These are phyloP conservation scores for Adansonia digitata DNA, from an alignment of 345 rosid genomes.

Conservation along the genomic window DNA sequence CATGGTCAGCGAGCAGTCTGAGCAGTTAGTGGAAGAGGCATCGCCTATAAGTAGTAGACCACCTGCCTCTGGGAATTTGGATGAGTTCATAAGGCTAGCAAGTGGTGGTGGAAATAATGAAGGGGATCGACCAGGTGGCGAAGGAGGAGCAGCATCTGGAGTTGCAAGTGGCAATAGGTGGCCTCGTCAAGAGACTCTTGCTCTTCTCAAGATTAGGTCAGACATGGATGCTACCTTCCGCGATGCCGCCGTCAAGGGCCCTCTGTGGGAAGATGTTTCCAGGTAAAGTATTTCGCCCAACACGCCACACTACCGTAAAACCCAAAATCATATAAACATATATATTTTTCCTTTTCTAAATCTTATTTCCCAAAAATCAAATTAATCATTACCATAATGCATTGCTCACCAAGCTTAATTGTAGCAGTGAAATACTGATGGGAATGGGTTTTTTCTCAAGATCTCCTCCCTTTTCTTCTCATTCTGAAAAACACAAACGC, in stretches of 20 bases:
- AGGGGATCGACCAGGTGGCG: conserved; percentile 40
- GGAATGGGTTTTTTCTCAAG: not conserved
- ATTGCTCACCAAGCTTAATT: conserved; percentile 1
- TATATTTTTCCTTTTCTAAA: not conserved
- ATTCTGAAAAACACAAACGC: not conserved
- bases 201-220: conserved; percentile 77
- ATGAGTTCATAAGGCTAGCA: conserved; percentile 52
- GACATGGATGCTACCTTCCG: conserved; percentile 83
- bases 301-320: no score
- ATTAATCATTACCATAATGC: not conserved
- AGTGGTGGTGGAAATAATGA: conserved; percentile 28
- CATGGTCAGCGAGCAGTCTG: conserved; percentile 20
- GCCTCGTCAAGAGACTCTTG: conserved; percentile 88
- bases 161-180: conserved; percentile 64
- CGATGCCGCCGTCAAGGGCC: conserved; percentile 81
- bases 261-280: conserved; percentile 91
- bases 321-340: no score
- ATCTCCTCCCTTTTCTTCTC: not conserved
- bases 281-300: no score
- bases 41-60: conserved; percentile 90
- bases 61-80: conserved; percentile 51
- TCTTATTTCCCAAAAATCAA: not conserved
- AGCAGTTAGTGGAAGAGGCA: conserved; percentile 64
- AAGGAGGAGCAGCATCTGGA: conserved; percentile 26
- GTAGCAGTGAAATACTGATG: not conserved